A percentile compares a stretch with the other conserved stretches of the same genome.
phyloP scores from a whole-genome alignment of 148 eudicot species.

The Agrostemma githago region DNA sequence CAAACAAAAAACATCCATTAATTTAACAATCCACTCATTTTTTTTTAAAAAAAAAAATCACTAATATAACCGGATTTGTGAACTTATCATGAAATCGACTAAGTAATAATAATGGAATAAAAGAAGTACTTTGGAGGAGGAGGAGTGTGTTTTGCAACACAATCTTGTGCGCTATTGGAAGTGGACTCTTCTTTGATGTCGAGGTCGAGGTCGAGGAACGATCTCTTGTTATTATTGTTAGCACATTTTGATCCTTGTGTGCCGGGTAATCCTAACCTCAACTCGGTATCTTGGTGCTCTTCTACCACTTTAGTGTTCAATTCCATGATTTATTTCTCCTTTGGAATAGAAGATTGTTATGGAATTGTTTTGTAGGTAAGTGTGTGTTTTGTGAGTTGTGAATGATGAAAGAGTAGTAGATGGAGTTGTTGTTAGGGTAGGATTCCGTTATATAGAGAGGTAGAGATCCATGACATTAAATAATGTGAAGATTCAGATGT shows the following conservation, averaged over 20 bases:
- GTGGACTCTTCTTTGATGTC: conserved; percentile 28
- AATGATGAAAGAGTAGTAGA: not conserved
- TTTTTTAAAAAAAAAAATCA: no score
- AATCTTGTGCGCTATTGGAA: conserved; percentile 6
- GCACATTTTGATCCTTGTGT: conserved; percentile 17
- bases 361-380: not conserved
- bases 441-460: conserved; percentile 24
- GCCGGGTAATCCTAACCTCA: conserved; percentile 36
- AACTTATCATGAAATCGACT: no score
- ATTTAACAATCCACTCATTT: no score
- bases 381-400: not conserved
- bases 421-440: conserved; percentile 1
- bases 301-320: conserved; percentile 19
- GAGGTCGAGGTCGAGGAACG: conserved; percentile 1
- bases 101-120: not conserved
- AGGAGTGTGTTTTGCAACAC: conserved; percentile 11
- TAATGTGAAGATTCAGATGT: conserved; percentile 19
- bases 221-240: conserved; percentile 16
- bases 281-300: conserved; percentile 33
- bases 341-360: not conserved
- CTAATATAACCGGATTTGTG: no score
- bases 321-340: conserved; percentile 14
- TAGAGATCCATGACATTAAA: conserved; percentile 1
- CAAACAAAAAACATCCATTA: not conserved
- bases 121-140: conserved; percentile 34